Conservation (phyloP, 257 asterid genomes). For the Nicotiana noctiflora region DNA sequence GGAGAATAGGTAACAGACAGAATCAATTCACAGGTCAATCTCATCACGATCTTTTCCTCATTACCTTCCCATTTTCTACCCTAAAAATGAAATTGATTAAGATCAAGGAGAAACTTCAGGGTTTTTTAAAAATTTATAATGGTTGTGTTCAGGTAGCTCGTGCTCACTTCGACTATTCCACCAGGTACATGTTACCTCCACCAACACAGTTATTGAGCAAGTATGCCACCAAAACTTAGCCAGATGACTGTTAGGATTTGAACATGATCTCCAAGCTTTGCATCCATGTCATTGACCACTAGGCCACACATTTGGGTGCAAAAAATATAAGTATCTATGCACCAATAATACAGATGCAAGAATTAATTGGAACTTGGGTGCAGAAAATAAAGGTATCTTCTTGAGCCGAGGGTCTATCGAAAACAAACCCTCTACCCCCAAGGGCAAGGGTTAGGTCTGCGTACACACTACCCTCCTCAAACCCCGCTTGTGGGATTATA, state of each 20-base stretch:
- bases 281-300: background rate
- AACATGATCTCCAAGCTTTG: background rate
- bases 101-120: too few species aligned
- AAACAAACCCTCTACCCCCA: too few species aligned
- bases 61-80: background rate
- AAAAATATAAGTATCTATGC: background rate
- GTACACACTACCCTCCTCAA: too few species aligned
- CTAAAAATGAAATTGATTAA: background rate
- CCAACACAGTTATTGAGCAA: background rate
- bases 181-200: background rate
- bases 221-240: background rate
- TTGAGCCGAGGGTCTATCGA: too few species aligned
- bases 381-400: too few species aligned
- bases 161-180: background rate
- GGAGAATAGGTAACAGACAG: background rate
- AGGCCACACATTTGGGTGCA: background rate
- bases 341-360: background rate
- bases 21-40: background rate
- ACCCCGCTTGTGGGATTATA: too few species aligned
- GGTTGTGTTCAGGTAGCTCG: background rate
- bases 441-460: too few species aligned
- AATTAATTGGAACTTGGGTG: background rate
- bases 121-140: too few species aligned
- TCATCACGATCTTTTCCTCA: background rate
- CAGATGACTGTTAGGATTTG: background rate